A percentile compares a stretch with the other conserved stretches of the same genome.
Conservation (phyloP, 2,329 filamentous ascomycete species). For the Aspergillus sojae region DNA sequence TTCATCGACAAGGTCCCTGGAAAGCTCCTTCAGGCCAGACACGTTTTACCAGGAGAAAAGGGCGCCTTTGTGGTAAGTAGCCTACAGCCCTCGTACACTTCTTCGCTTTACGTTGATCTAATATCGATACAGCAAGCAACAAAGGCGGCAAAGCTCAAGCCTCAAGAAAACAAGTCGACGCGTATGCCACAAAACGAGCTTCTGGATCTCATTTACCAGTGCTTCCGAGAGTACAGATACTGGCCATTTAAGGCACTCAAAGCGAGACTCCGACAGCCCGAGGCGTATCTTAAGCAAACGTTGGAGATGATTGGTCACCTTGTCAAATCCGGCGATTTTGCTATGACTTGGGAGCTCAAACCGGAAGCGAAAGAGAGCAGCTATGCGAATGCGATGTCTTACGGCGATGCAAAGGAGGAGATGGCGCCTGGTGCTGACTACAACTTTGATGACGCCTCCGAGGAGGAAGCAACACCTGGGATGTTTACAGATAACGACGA, state of each 20-base stretch:
- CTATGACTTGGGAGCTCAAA: conserved; percentile 82
- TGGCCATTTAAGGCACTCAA: conserved; percentile 93
- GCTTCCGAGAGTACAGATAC: conserved; percentile 84
- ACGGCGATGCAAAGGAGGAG: conserved; percentile 56
- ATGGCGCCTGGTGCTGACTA: conserved; percentile 51
- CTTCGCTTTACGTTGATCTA: conserved; percentile 15
- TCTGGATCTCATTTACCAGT: conserved; percentile 78
- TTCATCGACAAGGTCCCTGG: conserved; percentile 49
- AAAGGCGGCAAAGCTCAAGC: conserved; percentile 56
- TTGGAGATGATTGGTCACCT: conserved; percentile 81
- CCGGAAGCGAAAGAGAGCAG: conserved; percentile 65
- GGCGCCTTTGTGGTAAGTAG: conserved; percentile 47
- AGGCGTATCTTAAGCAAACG: conserved; percentile 86
- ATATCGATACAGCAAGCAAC: conserved; percentile 43
- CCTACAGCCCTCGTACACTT: neutral
- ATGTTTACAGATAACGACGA: conserved; percentile 65
- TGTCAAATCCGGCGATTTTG: conserved; percentile 80
- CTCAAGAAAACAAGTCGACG: conserved; percentile 78
- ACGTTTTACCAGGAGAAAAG: conserved; percentile 48
- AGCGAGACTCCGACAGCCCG: conserved; percentile 77
- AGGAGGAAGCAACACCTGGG: conserved; percentile 51
- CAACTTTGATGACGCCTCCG: conserved; percentile 54
- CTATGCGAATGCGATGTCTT: conserved; percentile 43
- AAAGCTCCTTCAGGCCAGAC: conserved; percentile 62
- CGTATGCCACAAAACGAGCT: conserved; percentile 89